phyloP scores from a whole-genome alignment of 2,329 filamentous ascomycete species.

The Trichoderma simmonsii region DNA sequence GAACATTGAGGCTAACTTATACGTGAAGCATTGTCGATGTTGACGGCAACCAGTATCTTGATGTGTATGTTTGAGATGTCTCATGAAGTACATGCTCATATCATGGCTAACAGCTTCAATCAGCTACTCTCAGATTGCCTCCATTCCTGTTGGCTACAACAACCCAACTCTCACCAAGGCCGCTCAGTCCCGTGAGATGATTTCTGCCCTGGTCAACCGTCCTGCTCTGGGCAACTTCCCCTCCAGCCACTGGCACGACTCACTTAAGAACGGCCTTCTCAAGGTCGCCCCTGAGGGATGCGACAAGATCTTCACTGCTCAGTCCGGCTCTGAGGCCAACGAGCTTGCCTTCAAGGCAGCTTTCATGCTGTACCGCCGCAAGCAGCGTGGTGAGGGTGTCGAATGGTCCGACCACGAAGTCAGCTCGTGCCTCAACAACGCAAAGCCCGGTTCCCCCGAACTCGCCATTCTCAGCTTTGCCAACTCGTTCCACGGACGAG shows the following conservation, averaged over 20 bases:
- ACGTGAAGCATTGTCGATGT: conserved; percentile 42
- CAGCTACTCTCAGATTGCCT: conserved; percentile 77
- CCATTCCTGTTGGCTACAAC: conserved; percentile 81
- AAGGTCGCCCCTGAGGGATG: conserved; percentile 70
- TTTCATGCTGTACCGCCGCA: conserved; percentile 75
- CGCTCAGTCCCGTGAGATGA: conserved; percentile 68
- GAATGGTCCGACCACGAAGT: conserved; percentile 72
- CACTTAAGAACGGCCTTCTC: conserved; percentile 68
- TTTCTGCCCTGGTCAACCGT: conserved; percentile 70
- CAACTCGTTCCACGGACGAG: conserved; percentile 74
- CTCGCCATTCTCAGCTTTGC: conserved; percentile 78
- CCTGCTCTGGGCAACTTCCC: conserved; percentile 81
- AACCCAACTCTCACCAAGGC: conserved; percentile 65
- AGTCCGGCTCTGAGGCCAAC: conserved; percentile 78
- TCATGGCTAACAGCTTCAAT: background rate
- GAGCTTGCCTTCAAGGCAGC: conserved; percentile 84
- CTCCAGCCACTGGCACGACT: conserved; percentile 68
- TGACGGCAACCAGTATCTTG: conserved; percentile 48
- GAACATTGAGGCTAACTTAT: background rate
- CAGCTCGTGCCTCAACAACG: conserved; percentile 65
- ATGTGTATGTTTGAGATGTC: conserved; percentile 39
- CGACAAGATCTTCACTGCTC: conserved; percentile 76
- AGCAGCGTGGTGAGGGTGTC: conserved; percentile 64
- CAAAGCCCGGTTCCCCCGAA: conserved; percentile 68
- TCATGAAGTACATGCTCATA: background rate